These are phyloP conservation scores for Candida vaughaniae DNA, from an alignment of 805 yeast genomes.

Conservation along the genomic window DNA sequence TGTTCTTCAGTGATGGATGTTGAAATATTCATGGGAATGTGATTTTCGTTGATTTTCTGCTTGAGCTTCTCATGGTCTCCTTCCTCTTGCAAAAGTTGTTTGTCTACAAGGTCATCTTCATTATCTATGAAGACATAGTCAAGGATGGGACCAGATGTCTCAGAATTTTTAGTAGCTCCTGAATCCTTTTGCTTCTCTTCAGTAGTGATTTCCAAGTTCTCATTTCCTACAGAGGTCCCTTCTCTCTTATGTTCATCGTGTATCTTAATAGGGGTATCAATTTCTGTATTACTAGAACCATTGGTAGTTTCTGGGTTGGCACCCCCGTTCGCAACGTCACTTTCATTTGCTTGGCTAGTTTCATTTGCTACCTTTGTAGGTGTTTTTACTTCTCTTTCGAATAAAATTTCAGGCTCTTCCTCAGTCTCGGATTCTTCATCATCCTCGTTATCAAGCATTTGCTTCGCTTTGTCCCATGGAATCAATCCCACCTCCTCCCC, in stretches of 20 bases:
- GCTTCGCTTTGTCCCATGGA: slow-evolving; percentile 50
- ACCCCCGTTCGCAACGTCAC: no score
- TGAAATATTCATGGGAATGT: slow-evolving; percentile 16
- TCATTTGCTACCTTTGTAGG: no score
- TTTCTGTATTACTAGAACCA: no score
- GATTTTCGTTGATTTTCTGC: slow-evolving; percentile 21
- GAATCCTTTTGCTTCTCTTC: background rate
- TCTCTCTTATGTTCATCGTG: no score
- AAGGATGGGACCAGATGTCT: slow-evolving; percentile 24
- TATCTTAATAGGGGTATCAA: no score
- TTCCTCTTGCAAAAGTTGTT: slow-evolving; percentile 68
- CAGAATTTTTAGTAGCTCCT: background rate
- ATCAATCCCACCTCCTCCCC: slow-evolving; percentile 46
- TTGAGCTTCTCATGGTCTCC: slow-evolving; percentile 68
- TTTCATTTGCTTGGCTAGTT: no score
- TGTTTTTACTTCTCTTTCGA: no score
- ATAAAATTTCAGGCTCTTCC: no score
- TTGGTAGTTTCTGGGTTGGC: no score
- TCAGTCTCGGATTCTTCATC: slow-evolving; percentile 16
- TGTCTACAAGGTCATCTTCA: slow-evolving; percentile 68
- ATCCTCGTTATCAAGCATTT: slow-evolving; percentile 18
- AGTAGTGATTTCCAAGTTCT: slow-evolving; percentile 1
- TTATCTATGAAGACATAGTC: slow-evolving; percentile 74
- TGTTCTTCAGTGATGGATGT: slow-evolving; percentile 47
- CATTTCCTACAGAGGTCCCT: no score